These are phyloP conservation scores for Cynanchum wilfordii DNA, from an alignment of 257 asterid species.

Conservation along the genomic window DNA sequence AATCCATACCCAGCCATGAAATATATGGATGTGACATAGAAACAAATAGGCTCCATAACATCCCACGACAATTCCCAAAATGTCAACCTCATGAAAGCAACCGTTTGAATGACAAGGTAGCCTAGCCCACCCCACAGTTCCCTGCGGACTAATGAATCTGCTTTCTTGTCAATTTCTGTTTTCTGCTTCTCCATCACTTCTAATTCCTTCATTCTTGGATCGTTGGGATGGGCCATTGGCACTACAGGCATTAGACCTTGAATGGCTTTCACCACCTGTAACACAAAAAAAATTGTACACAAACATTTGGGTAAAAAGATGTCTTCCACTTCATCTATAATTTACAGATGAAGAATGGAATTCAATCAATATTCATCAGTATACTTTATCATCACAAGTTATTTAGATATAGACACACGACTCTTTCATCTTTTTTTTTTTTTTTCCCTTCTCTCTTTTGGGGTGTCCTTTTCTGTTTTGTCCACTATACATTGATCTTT, in stretches of 20 bases:
- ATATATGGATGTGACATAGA: conserved; percentile 62
- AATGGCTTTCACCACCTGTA: conserved; percentile 88
- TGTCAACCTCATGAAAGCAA: conserved; percentile 83
- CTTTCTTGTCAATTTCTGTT: conserved; percentile 51
- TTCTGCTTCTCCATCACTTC: conserved; percentile 59
- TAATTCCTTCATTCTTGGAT: conserved; percentile 50
- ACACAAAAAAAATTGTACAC: conserved; percentile 39
- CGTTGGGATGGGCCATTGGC: conserved; percentile 30
- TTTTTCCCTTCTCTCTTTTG: background rate
- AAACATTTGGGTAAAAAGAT: conserved; percentile 48
- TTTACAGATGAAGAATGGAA: conserved; percentile 17
- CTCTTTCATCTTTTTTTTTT: background rate
- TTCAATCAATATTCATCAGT: background rate
- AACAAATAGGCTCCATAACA: conserved; percentile 95
- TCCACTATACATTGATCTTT: background rate
- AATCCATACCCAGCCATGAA: conserved; percentile 80
- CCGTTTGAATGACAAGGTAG: conserved; percentile 59
- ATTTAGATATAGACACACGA: background rate
- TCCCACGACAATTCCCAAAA: conserved; percentile 97
- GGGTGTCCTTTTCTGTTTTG: background rate
- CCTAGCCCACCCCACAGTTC: conserved; percentile 82
- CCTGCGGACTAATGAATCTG: conserved; percentile 39
- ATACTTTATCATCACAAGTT: background rate
- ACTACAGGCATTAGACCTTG: conserved; percentile 46
- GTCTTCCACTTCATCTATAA: conserved; percentile 24